Conservation (phyloP, 1,284 basidiomycete species). For the Moesziomyces parantarcticus region DNA sequence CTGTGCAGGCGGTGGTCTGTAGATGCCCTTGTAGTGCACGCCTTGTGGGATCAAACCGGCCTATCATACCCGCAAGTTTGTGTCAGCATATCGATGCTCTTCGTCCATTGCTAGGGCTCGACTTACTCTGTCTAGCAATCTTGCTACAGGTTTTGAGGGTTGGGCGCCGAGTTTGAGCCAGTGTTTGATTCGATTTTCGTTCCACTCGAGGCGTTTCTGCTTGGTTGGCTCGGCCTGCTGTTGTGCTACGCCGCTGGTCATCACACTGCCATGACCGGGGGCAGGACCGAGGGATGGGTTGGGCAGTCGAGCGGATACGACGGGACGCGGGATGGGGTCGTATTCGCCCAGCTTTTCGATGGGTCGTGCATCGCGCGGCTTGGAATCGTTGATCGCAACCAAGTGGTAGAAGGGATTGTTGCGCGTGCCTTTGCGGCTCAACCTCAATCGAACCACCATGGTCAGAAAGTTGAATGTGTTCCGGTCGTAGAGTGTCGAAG, state of each 20-base stretch:
- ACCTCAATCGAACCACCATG: constrained; percentile 86
- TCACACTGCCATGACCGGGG: constrained; percentile 49
- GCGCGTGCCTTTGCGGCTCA: constrained; percentile 83
- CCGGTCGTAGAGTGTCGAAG: too few species aligned
- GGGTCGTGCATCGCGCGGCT: constrained; percentile 85
- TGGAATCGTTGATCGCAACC: constrained; percentile 82
- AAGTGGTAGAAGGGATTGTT: constrained; percentile 87
- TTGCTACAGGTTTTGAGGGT: constrained; percentile 82
- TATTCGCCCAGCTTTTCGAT: constrained; percentile 89
- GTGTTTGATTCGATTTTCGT: constrained; percentile 85
- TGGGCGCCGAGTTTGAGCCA: constrained; percentile 88
- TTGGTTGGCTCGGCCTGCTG: constrained; percentile 27
- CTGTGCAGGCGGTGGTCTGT: constrained; percentile 25
- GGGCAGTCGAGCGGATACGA: constrained; percentile 7
- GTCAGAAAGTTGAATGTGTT: constrained; percentile 26
- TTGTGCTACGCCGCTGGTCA: constrained; percentile 45
- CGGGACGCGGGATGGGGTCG: constrained; percentile 74
- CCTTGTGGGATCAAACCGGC: constrained; percentile 55
- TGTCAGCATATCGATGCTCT: neutral
- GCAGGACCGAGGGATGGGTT: constrained; percentile 20
- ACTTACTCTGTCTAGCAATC: constrained; percentile 82
- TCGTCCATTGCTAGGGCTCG: too few species aligned
- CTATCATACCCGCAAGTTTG: constrained; percentile 11
- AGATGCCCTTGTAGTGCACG: constrained; percentile 60
- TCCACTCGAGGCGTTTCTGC: constrained; percentile 86